Percentiles rank a stretch among this genome's conserved stretches.
phyloP scores from a whole-genome alignment of 805 yeast genomes.

The Nakazawaea anatomiae region DNA sequence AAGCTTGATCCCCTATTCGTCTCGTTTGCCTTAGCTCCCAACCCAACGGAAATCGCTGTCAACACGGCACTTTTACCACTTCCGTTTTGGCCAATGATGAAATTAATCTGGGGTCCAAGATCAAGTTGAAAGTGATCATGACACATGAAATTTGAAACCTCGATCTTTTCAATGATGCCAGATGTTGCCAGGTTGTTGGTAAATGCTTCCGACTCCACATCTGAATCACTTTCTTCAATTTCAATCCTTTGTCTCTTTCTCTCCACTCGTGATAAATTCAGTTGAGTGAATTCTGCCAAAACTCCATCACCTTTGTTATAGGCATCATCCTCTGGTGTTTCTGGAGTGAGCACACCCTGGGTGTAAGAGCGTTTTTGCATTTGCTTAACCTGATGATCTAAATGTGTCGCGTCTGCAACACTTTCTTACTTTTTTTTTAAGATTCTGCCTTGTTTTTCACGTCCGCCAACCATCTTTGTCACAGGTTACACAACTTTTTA shows the following conservation, averaged over 20 bases:
- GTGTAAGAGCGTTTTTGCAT: neutral
- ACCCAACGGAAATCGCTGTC: constrained; percentile 80
- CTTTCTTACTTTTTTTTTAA: no score
- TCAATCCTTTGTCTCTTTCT: constrained; percentile 8
- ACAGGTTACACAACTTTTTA: neutral
- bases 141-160: constrained; percentile 79
- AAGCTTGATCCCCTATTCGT: constrained; percentile 80
- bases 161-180: constrained; percentile 64
- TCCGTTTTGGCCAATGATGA: constrained; percentile 87
- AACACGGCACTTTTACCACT: constrained; percentile 86
- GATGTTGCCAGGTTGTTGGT: constrained; percentile 33
- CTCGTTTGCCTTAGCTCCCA: constrained; percentile 83
- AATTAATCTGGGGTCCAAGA: constrained; percentile 76
- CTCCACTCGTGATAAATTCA: neutral
- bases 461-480: neutral
- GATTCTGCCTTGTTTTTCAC: neutral
- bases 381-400: neutral
- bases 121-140: constrained; percentile 74
- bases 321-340: neutral
- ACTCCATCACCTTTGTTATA: constrained; percentile 1
- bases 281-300: constrained; percentile 5
- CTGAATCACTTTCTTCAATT: neutral
- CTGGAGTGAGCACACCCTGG: constrained; percentile 1
- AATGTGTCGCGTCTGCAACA: no score
- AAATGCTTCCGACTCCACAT: neutral